Base-by-base conservation (phyloP, 2,329 filamentous ascomycete genomes). In the Fusarium phyllophilum region DNA sequence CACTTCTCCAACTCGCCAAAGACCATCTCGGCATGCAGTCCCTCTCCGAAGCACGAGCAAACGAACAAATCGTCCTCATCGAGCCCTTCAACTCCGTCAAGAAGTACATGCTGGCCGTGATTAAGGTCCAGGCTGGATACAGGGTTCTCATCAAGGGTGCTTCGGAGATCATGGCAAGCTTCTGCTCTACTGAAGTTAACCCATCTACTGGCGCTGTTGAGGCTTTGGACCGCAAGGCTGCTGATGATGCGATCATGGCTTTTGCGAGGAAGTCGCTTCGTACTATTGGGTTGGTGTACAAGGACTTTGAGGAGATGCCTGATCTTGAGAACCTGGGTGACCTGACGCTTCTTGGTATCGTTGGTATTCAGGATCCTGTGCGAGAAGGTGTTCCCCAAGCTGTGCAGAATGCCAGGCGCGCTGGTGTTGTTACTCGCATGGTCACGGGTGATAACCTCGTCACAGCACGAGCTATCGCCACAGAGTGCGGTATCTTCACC, bases 251-350 rank as follows among this genome's bases (percentile, higher is more conserved):
- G 51, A 97, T 97, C 75, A 89, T 91, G 71, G 88, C 87, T 49
- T 97, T 97, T 79, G 95, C 95, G 8, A 90, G 89, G 20, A 89
- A 92, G 24, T 97, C 94, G 8, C 87, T 97, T 29, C 90, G 95
- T 68, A 97, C 95, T 4, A 97, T 97, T 75, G 94, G 92, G 38
- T 88, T 97, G 73, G 87, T 94, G 49, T 97, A 94, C 82, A 92
- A 91, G 62, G 95, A 97, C 76, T 97, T 96, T 48, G 89, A 87
- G 15, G 89, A 85, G 42, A 85, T 84, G 6, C 81, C 81, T 22
- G 87, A 88, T 41, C 85, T 84, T 31, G 87, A 92, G 75, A 88
- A 91, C 51, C 86, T 91, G 9, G 82, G 86, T 10, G 60, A 70
- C 91, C 92, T 74, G 90, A 93, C 54, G 84, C 90, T 63, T 81